These are phyloP conservation scores for Daldinia childiae DNA, from an alignment of 495 filamentous ascomycete genomes.

Conservation along the genomic window DNA sequence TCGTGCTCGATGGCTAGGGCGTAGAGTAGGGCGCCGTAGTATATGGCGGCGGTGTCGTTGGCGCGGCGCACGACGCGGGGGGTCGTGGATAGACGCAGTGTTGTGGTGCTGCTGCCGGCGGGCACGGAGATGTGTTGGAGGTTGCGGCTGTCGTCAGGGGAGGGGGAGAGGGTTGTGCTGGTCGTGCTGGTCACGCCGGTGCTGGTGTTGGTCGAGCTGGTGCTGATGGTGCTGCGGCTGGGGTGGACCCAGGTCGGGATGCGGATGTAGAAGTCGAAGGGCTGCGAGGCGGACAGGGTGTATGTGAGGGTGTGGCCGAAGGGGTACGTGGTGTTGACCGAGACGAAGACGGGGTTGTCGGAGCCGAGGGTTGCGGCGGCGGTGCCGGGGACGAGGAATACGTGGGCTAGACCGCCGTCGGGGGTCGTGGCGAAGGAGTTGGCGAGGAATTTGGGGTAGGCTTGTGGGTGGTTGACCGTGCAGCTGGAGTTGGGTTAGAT, in stretches of 20 bases:
- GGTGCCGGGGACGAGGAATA: conserved; percentile 50
- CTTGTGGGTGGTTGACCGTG: conserved; percentile 71
- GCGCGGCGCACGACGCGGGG: conserved; percentile 52
- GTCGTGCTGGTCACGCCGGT: conserved; percentile 47
- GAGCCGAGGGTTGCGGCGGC: conserved; percentile 32
- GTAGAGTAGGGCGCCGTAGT: conserved; percentile 65
- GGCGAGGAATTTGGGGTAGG: conserved; percentile 66
- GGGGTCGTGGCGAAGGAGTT: conserved; percentile 42
- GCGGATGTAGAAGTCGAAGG: conserved; percentile 61
- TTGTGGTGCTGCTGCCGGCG: conserved; percentile 39
- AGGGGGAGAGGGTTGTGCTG: conserved; percentile 36
- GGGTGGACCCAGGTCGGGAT: conserved; percentile 57
- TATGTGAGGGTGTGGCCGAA: conserved; percentile 61
- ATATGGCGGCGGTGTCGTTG: conserved; percentile 64
- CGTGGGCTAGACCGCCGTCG: conserved; percentile 53
- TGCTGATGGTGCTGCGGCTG: conserved; percentile 34
- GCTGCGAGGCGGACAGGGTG: conserved; percentile 50
- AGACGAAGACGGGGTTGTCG: conserved; percentile 15
- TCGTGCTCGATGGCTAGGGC: conserved; percentile 56
- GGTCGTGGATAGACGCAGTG: conserved; percentile 39
- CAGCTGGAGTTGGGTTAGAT: conserved; percentile 59
- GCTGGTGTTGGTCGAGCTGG: conserved; percentile 18
- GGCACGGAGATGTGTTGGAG: conserved; percentile 49
- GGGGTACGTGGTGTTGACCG: conserved; percentile 61
- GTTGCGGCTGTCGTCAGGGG: conserved; percentile 25